Base-by-base conservation (phyloP, 768 basidiomycete genomes). In the Coprinopsis marcescibilis region DNA sequence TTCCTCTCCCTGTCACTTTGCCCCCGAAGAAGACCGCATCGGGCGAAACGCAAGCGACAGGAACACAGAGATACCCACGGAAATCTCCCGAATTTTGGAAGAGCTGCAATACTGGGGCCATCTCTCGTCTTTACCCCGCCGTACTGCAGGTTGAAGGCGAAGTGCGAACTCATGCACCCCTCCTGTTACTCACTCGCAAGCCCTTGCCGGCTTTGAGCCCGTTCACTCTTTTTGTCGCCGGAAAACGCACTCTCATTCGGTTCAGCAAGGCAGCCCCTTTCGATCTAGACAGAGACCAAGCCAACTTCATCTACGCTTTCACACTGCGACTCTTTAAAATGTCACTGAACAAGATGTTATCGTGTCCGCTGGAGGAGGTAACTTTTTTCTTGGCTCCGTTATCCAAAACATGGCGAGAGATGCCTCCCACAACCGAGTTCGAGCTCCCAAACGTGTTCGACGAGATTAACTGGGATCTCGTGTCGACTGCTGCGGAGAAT, bases 321-420 rank as follows among this genome's bases (percentile, higher is more conserved):
- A 88, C 87, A 2, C 46, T 81, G 14, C 73, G 85, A 46, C 43
- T 87, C 14, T 80, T 71, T 54, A 77, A 83, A 43, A 65, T 77
- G 6, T 64, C 85, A 10, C 65, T 75, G 54, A 89, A 89, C 64
- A 90, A 88, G 57, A 73, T 81, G 1, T 70, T 85, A 26, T 62
- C 65, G n/a, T 82, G 81, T 60, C 43, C 69, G 6, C 44, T 70
- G 40, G 73, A 78, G 34, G 62, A 76, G 14, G 77, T 81, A 68
- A 60, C 73, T 13, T 89, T 82, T 56, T 78, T 89, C 54, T 65
- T 88, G 52, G 80, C 81, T 10, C 86, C 89, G 4, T 66, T 90
- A 30, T 54, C 57, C 14, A 6, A 55, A 2, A 45, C 53, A 2
- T 80, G 75, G 75, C 63, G 37, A 26, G 44, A 52, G n/a, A 36